Percentiles rank a stretch among this genome's conserved stretches.
Evolutionary conservation across 2,329 filamentous ascomycete genomes (phyloP).

Genomic region (Epichloe baconii): DNA sequence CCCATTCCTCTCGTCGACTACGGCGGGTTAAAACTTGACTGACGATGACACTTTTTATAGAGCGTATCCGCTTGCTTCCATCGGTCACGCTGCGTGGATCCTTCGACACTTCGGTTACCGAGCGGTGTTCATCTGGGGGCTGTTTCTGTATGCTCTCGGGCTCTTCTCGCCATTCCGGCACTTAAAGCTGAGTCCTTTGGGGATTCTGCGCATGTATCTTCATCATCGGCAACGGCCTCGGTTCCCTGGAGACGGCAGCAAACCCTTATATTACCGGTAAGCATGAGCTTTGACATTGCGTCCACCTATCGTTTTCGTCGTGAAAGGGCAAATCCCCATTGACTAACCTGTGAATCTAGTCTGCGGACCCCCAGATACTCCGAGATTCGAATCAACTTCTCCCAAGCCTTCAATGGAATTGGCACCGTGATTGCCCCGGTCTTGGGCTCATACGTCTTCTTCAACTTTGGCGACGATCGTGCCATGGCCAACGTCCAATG

Average conservation of each 20-base stretch:
- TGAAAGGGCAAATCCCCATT: background rate
- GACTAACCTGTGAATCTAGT: conserved; percentile 12
- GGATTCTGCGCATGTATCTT: conserved; percentile 65
- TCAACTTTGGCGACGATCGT: conserved; percentile 43
- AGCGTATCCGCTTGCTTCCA: conserved; percentile 57
- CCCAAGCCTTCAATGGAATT: conserved; percentile 66
- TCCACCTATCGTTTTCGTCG: background rate
- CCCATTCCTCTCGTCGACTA: too few species aligned
- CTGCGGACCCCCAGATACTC: conserved; percentile 54
- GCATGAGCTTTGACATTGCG: background rate
- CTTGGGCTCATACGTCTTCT: conserved; percentile 61
- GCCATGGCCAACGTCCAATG: conserved; percentile 59
- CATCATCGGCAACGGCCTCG: conserved; percentile 60
- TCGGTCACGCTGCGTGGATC: conserved; percentile 49
- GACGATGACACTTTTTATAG: conserved; percentile 18
- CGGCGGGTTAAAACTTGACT: conserved; percentile 19
- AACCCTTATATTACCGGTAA: conserved; percentile 56
- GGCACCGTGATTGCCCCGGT: conserved; percentile 62
- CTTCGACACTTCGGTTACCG: conserved; percentile 53
- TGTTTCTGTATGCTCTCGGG: conserved; percentile 52
- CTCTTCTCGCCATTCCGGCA: conserved; percentile 40
- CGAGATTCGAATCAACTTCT: conserved; percentile 62
- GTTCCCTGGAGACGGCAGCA: conserved; percentile 63
- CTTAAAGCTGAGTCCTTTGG: conserved; percentile 53
- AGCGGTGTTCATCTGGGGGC: conserved; percentile 54